Evolutionary conservation across 805 yeast species (phyloP).

Genomic region (Sugiyamaella qingdaonensis): DNA sequence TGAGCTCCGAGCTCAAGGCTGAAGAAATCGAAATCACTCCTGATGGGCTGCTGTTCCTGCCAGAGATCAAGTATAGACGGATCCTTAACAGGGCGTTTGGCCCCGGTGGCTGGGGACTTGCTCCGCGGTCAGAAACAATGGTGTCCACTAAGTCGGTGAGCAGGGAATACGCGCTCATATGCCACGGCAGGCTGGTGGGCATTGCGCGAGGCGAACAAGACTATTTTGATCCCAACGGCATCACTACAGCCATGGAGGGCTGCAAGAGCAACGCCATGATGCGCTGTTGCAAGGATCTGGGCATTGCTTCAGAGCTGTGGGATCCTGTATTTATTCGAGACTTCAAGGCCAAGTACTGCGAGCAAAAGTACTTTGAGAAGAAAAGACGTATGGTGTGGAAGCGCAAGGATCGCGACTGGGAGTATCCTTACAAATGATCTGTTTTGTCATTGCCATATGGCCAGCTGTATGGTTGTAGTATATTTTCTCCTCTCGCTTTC

Average conservation of each 20-base stretch:
- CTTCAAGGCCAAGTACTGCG: conserved; percentile 65
- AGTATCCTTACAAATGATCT: conserved; percentile 67
- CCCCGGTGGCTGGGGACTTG: conserved; percentile 98
- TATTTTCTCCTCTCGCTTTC: neutral
- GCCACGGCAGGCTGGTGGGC: conserved; percentile 83
- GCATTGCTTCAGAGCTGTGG: conserved; percentile 96
- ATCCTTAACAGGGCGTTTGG: conserved; percentile 89
- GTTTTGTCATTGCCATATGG: no score
- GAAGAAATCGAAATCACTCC: conserved; percentile 91
- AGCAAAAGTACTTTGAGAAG: conserved; percentile 67
- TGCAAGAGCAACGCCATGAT: conserved; percentile 94
- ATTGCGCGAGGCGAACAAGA: conserved; percentile 96
- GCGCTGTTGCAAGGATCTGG: conserved; percentile 97
- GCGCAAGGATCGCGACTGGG: conserved; percentile 74
- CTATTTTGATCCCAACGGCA: conserved; percentile 77
- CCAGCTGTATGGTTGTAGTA: neutral
- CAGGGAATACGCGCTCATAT: conserved; percentile 83
- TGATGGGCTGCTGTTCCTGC: conserved; percentile 86
- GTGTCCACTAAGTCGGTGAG: conserved; percentile 73
- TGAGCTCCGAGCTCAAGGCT: conserved; percentile 58
- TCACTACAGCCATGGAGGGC: conserved; percentile 96
- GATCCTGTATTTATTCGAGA: conserved; percentile 83
- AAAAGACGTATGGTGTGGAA: conserved; percentile 78
- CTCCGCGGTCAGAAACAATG: conserved; percentile 82
- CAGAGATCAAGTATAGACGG: conserved; percentile 93